Percentiles rank a stretch among this genome's conserved stretches.
phyloP scores from a whole-genome alignment of 305 asterid species.

The Solanum hybrid region DNA sequence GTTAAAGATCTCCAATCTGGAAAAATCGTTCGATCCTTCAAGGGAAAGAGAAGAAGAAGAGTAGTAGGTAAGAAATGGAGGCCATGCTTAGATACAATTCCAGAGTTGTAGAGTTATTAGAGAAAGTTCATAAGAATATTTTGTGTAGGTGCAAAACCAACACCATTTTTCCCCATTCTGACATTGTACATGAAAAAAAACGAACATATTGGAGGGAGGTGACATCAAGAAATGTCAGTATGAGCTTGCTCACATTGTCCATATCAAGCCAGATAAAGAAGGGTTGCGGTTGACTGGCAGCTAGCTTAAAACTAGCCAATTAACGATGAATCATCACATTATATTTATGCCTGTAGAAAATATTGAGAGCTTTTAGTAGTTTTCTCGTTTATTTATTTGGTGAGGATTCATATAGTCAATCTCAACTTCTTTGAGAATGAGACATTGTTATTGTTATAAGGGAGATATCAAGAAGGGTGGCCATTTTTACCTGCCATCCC shows the following conservation, averaged over 20 bases:
- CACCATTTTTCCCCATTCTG: background rate
- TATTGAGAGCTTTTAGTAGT: background rate
- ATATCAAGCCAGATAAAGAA: background rate
- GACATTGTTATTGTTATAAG: background rate
- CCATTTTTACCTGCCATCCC: background rate
- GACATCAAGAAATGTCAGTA: background rate
- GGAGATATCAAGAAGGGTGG: background rate
- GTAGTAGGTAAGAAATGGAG: slow-evolving; percentile 13
- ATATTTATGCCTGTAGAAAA: background rate
- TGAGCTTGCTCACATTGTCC: background rate
- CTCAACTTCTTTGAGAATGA: background rate
- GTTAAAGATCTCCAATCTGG: slow-evolving; percentile 22
- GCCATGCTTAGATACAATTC: slow-evolving; percentile 23
- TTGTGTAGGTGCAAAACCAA: background rate
- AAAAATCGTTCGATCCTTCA: slow-evolving; percentile 4
- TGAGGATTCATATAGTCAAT: background rate
- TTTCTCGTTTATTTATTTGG: background rate
- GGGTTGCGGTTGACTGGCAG: background rate
- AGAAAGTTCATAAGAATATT: background rate
- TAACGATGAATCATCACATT: background rate
- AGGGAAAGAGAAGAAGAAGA: background rate
- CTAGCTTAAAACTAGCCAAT: background rate
- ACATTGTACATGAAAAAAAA: background rate
- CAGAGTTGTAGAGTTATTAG: slow-evolving; percentile 11
- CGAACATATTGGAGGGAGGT: background rate